Percentiles rank a stretch among this genome's conserved stretches.
Conservation (phyloP, 2,329 filamentous ascomycete species). For the Penicillium capsulatum region DNA sequence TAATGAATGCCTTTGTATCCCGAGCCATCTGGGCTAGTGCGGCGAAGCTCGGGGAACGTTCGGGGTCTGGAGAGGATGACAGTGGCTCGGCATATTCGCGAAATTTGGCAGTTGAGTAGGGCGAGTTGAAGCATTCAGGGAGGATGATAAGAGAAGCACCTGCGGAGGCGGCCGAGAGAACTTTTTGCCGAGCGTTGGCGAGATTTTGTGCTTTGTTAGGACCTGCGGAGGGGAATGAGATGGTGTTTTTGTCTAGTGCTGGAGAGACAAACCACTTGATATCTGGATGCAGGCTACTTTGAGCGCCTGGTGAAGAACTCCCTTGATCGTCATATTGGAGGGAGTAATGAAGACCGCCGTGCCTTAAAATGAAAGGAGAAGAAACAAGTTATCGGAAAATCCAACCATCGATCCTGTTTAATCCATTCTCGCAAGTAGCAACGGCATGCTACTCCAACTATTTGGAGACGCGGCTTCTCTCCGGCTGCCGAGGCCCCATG, state of each 20-base stretch:
- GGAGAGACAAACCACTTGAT: not conserved
- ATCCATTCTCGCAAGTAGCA: too few relatives aligned
- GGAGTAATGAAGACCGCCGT: too few relatives aligned
- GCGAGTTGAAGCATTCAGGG: slow-evolving; percentile 2
- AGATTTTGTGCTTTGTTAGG: not conserved
- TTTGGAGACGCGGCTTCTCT: too few relatives aligned
- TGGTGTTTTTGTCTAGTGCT: not conserved
- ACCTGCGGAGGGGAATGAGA: not conserved
- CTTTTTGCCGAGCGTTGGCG: not conserved
- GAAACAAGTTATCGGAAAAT: too few relatives aligned
- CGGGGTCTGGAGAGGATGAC: not conserved
- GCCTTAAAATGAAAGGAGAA: too few relatives aligned
- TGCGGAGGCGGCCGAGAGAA: not conserved
- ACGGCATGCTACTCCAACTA: too few relatives aligned
- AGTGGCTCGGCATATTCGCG: slow-evolving; percentile 2
- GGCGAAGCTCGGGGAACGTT: not conserved
- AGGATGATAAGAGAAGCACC: not conserved
- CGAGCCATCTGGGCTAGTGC: not conserved
- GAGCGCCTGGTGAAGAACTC: not conserved
- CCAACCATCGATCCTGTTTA: too few relatives aligned
- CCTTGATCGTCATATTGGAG: too few relatives aligned
- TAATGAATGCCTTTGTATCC: not conserved
- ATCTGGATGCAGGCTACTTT: slow-evolving; percentile 2
- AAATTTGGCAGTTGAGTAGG: slow-evolving; percentile 1
- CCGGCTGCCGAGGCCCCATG: too few relatives aligned